Evolutionary conservation across 257 asterid genomes (phyloP), one percentile per base, ranked within the genome.

Genomic region (Paraleonurus japonicus): DNA sequence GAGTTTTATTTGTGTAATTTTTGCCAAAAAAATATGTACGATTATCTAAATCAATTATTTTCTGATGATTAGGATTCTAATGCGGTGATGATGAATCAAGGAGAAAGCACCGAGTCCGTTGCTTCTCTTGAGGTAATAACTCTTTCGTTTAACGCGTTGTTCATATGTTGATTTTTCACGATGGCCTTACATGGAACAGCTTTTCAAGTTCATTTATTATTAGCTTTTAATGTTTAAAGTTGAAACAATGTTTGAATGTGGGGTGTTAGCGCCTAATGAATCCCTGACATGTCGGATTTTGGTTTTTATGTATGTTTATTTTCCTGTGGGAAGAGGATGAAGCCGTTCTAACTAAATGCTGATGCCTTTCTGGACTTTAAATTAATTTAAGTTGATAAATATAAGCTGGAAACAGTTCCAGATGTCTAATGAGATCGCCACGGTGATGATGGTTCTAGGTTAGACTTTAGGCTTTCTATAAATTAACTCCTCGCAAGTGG

Each of bases 31-130:
- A 32, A 11, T 48, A 33, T 19, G 41, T 37, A 58, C 26, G 65
- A 22, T 37, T 41, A 13, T 57, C 61, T 58, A 17, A 50, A 66
- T 61, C 61, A 5, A 37, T 72, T 30, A 1, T 65, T 45, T 48
- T 59, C 11, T 67, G 51, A 15, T 16, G 50, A 68, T 57, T 73
- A 80, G 89, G 73, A 75, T 66, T 78, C 66, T 60, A 69, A 61
- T 76, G 86, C 65, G 84, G 76, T 35, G 85, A 82, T 43, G 83
- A 86, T 87, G 96, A 93, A 84, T 83, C 96, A 89, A 85, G 97
- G 89, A 78, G 92, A 85, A 61, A 76, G 71, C 69, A 50, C 83
- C 35, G 81, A 86, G 69, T n/a, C 92, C 65, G 63, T 74, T 78
- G 76, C 76, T 81, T 72, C 90, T 43, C 67, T 71, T 27, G 94